Evolutionary conservation across 2,329 filamentous ascomycete genomes (phyloP), one percentile per base, ranked within the genome.

Genomic region (Sporothrix inflata): DNA sequence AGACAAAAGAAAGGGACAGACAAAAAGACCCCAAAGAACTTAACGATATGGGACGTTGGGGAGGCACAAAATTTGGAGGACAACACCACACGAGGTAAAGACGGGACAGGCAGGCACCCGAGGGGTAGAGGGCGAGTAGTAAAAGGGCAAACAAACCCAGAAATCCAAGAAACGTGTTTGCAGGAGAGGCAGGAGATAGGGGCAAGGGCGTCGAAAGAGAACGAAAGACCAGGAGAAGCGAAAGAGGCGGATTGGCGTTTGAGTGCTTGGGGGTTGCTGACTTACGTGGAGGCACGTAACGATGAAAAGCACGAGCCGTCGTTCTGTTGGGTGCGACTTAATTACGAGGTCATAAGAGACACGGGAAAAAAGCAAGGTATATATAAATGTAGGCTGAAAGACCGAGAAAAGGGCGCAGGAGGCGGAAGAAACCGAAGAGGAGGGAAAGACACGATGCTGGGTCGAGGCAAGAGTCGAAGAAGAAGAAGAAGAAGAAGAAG

Each of bases 261-360:
- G 27, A 30, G n/a, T 27, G 61, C 19, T 66, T 49, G 21, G 9
- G 11, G 68, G 55, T 6, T 70, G 38, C 9, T 61, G 68, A 70
- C 68, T 71, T 71, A 66, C 60, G 69, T 55, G 60, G 42, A 61
- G 42, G 40, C 40, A 61, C 27, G 40, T 14, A 49, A 49, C 21
- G 27, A 49, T 30, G 24, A 49, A 63, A 27, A 66, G 57, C 45
- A 66, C 47, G 34, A 51, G 57, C 34, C 45, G 57, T 67, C 27
- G 65, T 51, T 38, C 27, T 21, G 30, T 53, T 42, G 38, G 60
- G 47, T 66, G 60, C 57, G 34, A 34, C 47, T 71, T 66, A 34
- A 71, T 71, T 71, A 71, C 60, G 47, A 66, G 69, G 69, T 66
- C 69, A 66, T 71, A 42, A 55, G 60, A 65, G 45, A 71, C 69